Evolutionary conservation across 441 rosid species (phyloP), one percentile per base, ranked within the genome.

Genomic region (Euphorbia celastroides): DNA sequence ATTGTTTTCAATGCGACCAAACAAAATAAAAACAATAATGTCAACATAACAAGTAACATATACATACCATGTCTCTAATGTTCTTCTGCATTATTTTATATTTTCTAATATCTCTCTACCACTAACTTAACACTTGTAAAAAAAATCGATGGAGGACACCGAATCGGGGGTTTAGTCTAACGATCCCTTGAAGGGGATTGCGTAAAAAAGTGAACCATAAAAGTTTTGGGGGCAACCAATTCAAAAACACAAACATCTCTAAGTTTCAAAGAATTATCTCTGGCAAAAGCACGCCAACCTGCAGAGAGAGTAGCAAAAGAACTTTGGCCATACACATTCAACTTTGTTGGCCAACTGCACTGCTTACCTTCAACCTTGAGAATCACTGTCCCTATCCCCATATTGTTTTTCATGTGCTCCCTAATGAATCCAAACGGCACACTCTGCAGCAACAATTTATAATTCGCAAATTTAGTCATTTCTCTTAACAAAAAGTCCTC

Each of bases 241-340:
- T 64, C 46, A 30, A 64, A 34, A 48, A 50, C 34, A 57, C 46
- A 64, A 28, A 30, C 41, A 19, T 50, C 58, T 50, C 67, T 16
- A 2, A 0, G 25, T 23, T 64, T 6, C 42, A 64, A n/a, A 48
- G 0, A 50, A 19, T 64, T 64, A 9, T 19, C 58, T 19, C 0
- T 30, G 7, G 10, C 27, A 30, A 64, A 30, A 8, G 42, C n/a
- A 28, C 0, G 12, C 44, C 44, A 41, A 34, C 69, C 61, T 11
- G 6, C 7, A 38, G 16, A 2, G 1, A 54, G 9, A 0, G 8
- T 0, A 3, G 31, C 48, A 32, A n/a, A 6, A 0, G 0, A 5
- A 1, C 0, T 38, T 8, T 2, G 0, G 7, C 9, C 23, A 31
- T 54, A 8, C 2, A 22, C 48, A 31, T 0, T 2, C 13, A 65